These are phyloP conservation scores for Aspergillus asperescens DNA, from an alignment of 495 filamentous ascomycete species.

Conservation along the genomic window DNA sequence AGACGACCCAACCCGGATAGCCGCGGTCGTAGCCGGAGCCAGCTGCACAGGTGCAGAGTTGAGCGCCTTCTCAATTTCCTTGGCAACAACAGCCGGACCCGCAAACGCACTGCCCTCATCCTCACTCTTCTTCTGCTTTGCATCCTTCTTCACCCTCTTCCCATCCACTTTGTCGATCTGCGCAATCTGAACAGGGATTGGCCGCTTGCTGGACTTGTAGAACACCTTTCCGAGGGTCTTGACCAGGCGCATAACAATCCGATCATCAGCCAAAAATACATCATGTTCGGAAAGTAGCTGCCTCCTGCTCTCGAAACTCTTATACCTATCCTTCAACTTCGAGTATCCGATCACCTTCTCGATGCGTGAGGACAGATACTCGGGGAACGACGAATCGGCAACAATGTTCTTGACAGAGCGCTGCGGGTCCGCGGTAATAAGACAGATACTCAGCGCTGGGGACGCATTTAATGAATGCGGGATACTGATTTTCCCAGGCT, in stretches of 20 bases:
- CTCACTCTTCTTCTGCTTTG: conserved; percentile 35
- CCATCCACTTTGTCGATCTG: conserved; percentile 60
- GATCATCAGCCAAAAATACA: conserved; percentile 81
- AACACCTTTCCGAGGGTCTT: conserved; percentile 78
- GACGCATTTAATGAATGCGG: conserved; percentile 67
- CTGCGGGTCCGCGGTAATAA: conserved; percentile 84
- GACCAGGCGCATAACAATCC: conserved; percentile 72
- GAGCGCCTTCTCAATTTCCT: conserved; percentile 67
- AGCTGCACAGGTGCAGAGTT: conserved; percentile 68
- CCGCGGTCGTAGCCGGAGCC: conserved; percentile 57
- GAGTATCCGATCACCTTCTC: conserved; percentile 72
- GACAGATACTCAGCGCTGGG: conserved; percentile 63
- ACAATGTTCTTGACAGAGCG: conserved; percentile 84
- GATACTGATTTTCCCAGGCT: conserved; percentile 62
- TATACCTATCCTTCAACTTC: conserved; percentile 82
- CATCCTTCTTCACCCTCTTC: conserved; percentile 55
- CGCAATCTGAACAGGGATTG: conserved; percentile 73
- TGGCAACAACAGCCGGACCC: conserved; percentile 52
- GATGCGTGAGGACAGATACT: conserved; percentile 64
- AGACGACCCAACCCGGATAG: conserved; percentile 66
- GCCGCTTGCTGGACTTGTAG: conserved; percentile 78
- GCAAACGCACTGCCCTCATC: conserved; percentile 31
- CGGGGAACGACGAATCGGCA: conserved; percentile 67
- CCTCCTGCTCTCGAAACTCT: conserved; percentile 76
- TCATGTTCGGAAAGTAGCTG: conserved; percentile 81